Base-by-base conservation (phyloP, 176 grass and related monocot species). In the Rhynchospora pubera region DNA sequence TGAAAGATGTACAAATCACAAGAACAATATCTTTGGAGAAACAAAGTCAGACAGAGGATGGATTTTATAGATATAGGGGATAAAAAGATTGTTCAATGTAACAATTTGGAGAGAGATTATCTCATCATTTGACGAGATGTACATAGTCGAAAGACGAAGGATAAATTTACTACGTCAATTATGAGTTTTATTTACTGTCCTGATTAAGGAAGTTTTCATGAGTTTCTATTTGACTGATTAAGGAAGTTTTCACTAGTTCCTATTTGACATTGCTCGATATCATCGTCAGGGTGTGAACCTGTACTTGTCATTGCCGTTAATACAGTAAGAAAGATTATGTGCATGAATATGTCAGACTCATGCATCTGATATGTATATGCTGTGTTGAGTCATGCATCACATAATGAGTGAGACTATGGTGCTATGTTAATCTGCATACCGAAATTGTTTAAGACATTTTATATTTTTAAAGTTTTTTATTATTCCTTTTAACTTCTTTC, bases 1-100 rank as follows among this genome's bases (percentile, higher is more conserved):
- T 71, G 67, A 71, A 46, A 71, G 12, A 42, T 16, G 67, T 18
- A 71, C 67, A 71, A 46, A 44, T 71, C 47, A 71, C 67, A 71
- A 71, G 66, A 1, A 19, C 2, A n/a, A n/a, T 69, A n/a, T 71
- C 43, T 71, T 47, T 71, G 42, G 67, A 71, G 43, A 42, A 70
- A 70, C 67, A 71, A 71, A 22, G 47, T 43, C 19, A 71, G 67
- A 3, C 8, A 23, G 11, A 71, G 19, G 43, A 7, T 12, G n/a
- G 8, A 9, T 47, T 71, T 71, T 71, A 71, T 71, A 71, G 67
- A 71, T n/a, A 71, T 46, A 21, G 67, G 3, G 42, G 42, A 47
- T 47, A 48, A 48, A 15, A 65, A 21, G 10, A 62, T 22, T 1
- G 11, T 65, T 65, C 62, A 65, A 64, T 64, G 22, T 65, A 71